phyloP scores from a whole-genome alignment of 208 protist species.

The Leishmania guyanensis region DNA sequence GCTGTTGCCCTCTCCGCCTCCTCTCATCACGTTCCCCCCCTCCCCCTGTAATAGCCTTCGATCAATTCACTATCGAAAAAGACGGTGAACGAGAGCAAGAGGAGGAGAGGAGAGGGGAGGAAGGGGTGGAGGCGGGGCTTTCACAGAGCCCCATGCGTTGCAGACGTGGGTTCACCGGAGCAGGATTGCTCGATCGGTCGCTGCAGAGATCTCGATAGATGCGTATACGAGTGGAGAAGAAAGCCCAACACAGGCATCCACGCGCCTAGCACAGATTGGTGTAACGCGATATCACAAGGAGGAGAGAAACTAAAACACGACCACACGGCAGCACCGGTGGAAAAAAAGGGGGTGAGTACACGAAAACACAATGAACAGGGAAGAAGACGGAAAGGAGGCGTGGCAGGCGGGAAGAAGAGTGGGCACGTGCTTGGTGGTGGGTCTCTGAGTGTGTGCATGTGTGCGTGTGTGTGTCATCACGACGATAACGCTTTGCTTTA shows the following conservation, averaged over 20 bases:
- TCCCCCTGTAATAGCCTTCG: too few species aligned
- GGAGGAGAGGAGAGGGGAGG: not conserved
- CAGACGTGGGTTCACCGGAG: not conserved
- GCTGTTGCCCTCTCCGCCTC: not conserved
- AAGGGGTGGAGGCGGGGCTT: not conserved
- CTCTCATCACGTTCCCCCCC: not conserved
- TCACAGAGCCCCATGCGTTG: not conserved
- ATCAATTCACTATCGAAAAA: not conserved
- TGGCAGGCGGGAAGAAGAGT: too few species aligned
- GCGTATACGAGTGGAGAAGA: not conserved
- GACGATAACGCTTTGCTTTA: too few species aligned
- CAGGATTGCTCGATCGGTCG: not conserved
- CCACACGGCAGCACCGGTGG: too few species aligned
- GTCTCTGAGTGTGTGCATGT: too few species aligned
- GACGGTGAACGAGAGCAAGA: not conserved
- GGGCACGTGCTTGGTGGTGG: too few species aligned
- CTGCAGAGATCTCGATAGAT: not conserved
- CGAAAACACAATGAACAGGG: not conserved
- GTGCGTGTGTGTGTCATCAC: too few species aligned
- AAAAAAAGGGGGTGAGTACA: too few species aligned
- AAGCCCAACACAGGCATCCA: too few species aligned
- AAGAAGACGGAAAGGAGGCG: slow-evolving; percentile 1
- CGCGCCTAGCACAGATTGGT: too few species aligned
- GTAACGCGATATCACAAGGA: too few species aligned
- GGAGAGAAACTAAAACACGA: too few species aligned